A percentile compares a stretch with the other conserved stretches of the same genome.
Evolutionary conservation across 441 rosid species (phyloP).

Genomic region (Adansonia madagascariensis): DNA sequence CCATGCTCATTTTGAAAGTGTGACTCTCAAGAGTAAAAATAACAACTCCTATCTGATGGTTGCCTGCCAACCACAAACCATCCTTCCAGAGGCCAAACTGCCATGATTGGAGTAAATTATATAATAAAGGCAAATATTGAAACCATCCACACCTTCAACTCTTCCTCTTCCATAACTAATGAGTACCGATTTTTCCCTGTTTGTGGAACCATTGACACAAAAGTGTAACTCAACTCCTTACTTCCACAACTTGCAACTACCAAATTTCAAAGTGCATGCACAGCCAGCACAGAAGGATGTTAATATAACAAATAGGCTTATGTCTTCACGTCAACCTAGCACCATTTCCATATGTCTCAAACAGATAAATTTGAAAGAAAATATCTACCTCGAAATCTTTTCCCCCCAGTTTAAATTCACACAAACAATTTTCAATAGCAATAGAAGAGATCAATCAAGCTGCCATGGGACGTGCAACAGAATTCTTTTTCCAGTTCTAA

Average conservation of each 20-base stretch:
- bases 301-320: not conserved
- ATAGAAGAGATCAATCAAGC: not conserved
- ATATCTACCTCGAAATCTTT: slow-evolving; percentile 54
- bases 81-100: not conserved
- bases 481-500: not conserved
- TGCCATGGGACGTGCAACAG: not conserved
- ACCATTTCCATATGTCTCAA: slow-evolving; percentile 5
- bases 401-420: slow-evolving; percentile 30
- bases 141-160: not conserved
- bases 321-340: not conserved
- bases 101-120: not conserved
- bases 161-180: not conserved
- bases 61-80: not conserved
- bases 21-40: not conserved
- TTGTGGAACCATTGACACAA: slow-evolving; percentile 19
- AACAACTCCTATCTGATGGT: not conserved
- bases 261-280: not conserved
- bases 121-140: not conserved
- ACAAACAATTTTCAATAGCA: not conserved
- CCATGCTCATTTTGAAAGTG: not conserved
- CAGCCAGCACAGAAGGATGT: not conserved
- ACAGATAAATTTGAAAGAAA: slow-evolving; percentile 4
- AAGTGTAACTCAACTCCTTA: not conserved
- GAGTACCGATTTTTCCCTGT: not conserved
- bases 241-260: slow-evolving; percentile 13